phyloP scores from a whole-genome alignment of 345 rosid genomes.

The Noccaea bulbosa region DNA sequence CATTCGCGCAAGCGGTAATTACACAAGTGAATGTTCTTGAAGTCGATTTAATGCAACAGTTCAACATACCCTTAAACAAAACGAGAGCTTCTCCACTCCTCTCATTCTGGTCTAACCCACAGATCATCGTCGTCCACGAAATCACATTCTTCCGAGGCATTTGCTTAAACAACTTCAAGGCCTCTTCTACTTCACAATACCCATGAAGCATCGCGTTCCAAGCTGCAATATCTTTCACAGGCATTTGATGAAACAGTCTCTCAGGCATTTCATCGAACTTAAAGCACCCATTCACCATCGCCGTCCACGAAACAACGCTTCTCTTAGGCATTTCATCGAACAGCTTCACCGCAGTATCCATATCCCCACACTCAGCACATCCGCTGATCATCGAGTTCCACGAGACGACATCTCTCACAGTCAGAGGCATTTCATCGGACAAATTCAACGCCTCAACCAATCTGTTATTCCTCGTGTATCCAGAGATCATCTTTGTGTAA shows the following conservation, averaged over 20 bases:
- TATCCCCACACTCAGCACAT: constrained; percentile 62
- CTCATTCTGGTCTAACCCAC: constrained; percentile 66
- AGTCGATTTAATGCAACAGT: constrained; percentile 50
- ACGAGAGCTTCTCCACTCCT: constrained; percentile 56
- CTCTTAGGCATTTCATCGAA: constrained; percentile 69
- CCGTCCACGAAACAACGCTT: constrained; percentile 72
- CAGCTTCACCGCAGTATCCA: constrained; percentile 46
- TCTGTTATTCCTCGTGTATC: constrained; percentile 44
- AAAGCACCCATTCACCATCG: constrained; percentile 66
- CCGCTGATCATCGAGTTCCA: constrained; percentile 78
- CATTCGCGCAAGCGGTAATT: constrained; percentile 63
- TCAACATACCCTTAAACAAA: constrained; percentile 53
- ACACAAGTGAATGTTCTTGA: constrained; percentile 56
- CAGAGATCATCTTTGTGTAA: constrained; percentile 62
- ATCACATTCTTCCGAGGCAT: constrained; percentile 66
- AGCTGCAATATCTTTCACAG: constrained; percentile 59
- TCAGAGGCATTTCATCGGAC: constrained; percentile 53
- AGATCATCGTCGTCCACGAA: constrained; percentile 82
- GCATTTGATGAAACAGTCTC: constrained; percentile 59
- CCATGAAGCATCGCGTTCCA: constrained; percentile 79
- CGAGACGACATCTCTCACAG: constrained; percentile 55
- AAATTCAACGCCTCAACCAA: constrained; percentile 57
- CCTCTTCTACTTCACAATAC: constrained; percentile 59
- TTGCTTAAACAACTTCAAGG: constrained; percentile 54
- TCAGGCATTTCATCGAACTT: constrained; percentile 61